A percentile compares a stretch with the other conserved stretches of the same genome.
These are phyloP conservation scores for Ambrosia trifida DNA, from an alignment of 129 eudicot species.

Conservation along the genomic window DNA sequence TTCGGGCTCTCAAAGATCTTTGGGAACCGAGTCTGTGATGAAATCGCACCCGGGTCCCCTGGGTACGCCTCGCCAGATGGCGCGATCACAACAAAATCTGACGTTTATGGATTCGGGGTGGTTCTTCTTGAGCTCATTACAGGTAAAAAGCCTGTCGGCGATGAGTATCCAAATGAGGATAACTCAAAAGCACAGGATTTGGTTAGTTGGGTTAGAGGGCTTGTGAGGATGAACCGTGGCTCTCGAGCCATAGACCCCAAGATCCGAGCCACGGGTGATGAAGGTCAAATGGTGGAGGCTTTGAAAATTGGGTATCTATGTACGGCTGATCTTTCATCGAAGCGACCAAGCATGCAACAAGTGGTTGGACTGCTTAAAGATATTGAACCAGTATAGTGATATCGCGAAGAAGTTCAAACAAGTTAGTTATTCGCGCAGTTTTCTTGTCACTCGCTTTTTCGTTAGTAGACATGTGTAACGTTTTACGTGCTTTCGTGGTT, in stretches of 20 bases:
- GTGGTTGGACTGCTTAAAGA: constrained; percentile 82
- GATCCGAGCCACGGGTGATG: constrained; percentile 52
- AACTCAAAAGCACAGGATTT: constrained; percentile 45
- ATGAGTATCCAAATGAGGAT: constrained; percentile 55
- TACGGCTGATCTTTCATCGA: constrained; percentile 68
- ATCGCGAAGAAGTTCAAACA: too few relatives aligned
- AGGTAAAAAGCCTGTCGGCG: constrained; percentile 64
- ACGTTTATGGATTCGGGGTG: constrained; percentile 79
- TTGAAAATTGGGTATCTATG: constrained; percentile 80
- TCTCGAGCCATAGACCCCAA: constrained; percentile 62
- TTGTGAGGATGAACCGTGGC: constrained; percentile 54
- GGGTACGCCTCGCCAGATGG: constrained; percentile 72
- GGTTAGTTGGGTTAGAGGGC: constrained; percentile 68
- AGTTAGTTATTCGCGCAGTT: not conserved
- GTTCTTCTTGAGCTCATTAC: constrained; percentile 76
- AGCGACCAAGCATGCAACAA: constrained; percentile 86
- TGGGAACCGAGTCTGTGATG: constrained; percentile 50
- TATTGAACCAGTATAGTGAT: constrained; percentile 51
- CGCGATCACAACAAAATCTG: constrained; percentile 59
- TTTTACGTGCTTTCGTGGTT: not conserved
- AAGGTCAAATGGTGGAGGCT: constrained; percentile 63
- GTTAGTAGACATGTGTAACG: too few relatives aligned
- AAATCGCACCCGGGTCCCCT: constrained; percentile 50
- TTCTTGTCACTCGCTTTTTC: constrained; percentile 2
- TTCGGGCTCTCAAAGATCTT: constrained; percentile 74